Evolutionary conservation across 257 asterid genomes (phyloP), one percentile per base, ranked within the genome.

Genomic region (Solanum etuberosum): DNA sequence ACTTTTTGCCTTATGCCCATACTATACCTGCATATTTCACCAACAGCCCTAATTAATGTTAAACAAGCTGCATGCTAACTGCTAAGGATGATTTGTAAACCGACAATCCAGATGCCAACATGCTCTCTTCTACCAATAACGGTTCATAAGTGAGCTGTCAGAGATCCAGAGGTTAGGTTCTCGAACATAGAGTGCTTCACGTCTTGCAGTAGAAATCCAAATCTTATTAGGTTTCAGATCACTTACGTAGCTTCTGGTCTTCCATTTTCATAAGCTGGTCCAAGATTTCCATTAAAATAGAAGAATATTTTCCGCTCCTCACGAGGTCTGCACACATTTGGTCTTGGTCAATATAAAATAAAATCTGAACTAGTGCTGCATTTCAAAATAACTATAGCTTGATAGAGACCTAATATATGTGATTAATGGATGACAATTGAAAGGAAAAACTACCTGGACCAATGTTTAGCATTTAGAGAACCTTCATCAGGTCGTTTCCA

Each of bases 1-100:
- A 97, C 94, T 91, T 96, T 97, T 91, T 97, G 99, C 91, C 99
- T 94, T 90, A 97, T 96, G 88, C 99, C 99, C 99, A 97, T 97
- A 95, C 99, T 97, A 92, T 97, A 97, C 91, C 99, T 97, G 93
- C 88, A 83, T 29, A 87, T 78, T 80, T 80, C 76, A 68, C 72
- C 84, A 82, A 85, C 88, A 43, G 40, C 67, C 67, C 67, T 42
- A 48, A 48, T 29, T 80, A 80, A 29, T 18, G 29, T 77, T 27
- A 42, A 43, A 78, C n/a, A 78, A 43, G 25, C 63, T 7, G 67
- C n/a, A 7, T 16, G 67, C 40, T 46, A 80, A 46, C 16, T 27
- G 65, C 42, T 80, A 46, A 46, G 67, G 61, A 25, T 80, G 40
- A 80, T 80, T 27, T 46, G 65, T 27, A 46, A 80, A 80, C 85